Percentiles rank a stretch among this genome's conserved stretches.
These are phyloP conservation scores for Avicennia marina DNA, from an alignment of 257 asterid species.

Conservation along the genomic window DNA sequence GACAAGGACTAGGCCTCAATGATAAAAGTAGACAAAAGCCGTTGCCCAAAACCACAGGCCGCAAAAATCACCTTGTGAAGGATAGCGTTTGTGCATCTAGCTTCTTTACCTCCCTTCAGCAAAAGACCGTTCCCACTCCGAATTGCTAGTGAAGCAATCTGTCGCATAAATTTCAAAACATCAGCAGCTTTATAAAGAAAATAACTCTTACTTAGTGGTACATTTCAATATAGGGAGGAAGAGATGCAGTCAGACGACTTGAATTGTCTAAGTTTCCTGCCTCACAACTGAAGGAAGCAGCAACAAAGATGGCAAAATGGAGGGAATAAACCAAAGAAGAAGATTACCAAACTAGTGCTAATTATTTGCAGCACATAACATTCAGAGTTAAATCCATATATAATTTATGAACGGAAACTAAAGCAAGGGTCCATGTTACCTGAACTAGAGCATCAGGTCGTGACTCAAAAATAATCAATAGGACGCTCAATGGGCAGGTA, in stretches of 20 bases:
- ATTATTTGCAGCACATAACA: background rate
- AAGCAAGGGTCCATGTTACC: constrained; percentile 30
- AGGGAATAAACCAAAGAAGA: background rate
- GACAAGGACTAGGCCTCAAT: background rate
- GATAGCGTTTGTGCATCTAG: constrained; percentile 58
- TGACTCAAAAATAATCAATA: constrained; percentile 74
- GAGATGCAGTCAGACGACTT: too few relatives aligned
- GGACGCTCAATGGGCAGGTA: constrained; percentile 72
- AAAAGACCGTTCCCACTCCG: constrained; percentile 84
- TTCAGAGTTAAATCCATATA: background rate
- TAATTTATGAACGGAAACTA: background rate
- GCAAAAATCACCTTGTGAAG: constrained; percentile 57
- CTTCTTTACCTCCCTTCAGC: constrained; percentile 88
- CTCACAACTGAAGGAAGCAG: too few relatives aligned
- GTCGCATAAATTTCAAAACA: constrained; percentile 2
- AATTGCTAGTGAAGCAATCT: constrained; percentile 87
- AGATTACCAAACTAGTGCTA: background rate
- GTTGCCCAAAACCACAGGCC: background rate
- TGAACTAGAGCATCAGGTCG: constrained; percentile 90
- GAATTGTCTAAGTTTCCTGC: too few relatives aligned
- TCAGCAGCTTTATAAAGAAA: background rate
- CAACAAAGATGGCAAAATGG: background rate
- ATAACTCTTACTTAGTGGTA: too few relatives aligned
- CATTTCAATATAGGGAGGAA: too few relatives aligned
- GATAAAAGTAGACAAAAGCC: background rate